Evolutionary conservation across 306 rosid species (phyloP), one percentile per base, ranked within the genome.

Genomic region (Hippophae tibetana): DNA sequence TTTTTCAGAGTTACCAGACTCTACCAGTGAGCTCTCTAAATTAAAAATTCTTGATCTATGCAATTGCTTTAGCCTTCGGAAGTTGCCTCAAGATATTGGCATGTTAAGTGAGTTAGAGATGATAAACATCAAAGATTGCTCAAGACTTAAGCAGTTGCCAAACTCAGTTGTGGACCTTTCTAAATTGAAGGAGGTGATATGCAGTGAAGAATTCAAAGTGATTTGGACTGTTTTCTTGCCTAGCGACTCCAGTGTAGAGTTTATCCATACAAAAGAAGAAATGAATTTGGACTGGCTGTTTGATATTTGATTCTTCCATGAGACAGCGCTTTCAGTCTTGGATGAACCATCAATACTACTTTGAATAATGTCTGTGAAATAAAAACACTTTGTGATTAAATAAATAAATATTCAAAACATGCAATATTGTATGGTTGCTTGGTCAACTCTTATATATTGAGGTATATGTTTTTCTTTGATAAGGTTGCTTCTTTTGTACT

Each of bases 41-140:
- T 76, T 81, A 11, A 51, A 60, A 7, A 18, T 49, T 70, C 82
- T 84, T 7, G 86, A 84, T 44, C 63, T 84, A 52, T 84, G 80
- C 31, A 60, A 58, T 10, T 84, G 90, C 58, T 51, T 65, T 56
- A 77, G 74, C 49, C 75, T 81, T 57, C 1, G 42, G 47, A 55
- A 47, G 3, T 79, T 81, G 51, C 82, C 86, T 3, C 75, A 78
- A 43, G 47, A 73, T 10, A 71, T 84, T 2, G 81, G 84, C 0
- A 49, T 70, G 25, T 66, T 82, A 50, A 1, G 3, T n/a, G 65
- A 57, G 41, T 67, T 85, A 48, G 42, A 58, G 12, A 72, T 62
- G 48, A 50, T 85, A n/a, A 31, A 75, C 48, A 56, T 83, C 64
- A 57, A 48, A 7, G 66, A 71, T n/a, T 84, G 85, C 52, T 58